Evolutionary conservation across 352 stramenopile genomes (phyloP).

Genomic region (Pythium vanterpoolii): DNA sequence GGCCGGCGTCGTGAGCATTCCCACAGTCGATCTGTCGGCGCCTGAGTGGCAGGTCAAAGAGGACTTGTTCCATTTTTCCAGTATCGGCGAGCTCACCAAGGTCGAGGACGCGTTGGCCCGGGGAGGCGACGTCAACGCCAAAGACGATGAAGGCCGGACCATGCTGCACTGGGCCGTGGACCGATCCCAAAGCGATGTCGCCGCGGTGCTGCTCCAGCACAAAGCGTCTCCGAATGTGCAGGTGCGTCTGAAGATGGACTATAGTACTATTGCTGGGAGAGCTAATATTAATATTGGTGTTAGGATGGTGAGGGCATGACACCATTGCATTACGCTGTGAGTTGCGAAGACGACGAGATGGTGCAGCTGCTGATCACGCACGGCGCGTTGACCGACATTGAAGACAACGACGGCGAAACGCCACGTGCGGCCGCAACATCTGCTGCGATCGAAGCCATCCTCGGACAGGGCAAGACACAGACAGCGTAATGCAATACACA

Average conservation of each 20-base stretch:
- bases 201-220: slow-evolving; percentile 48
- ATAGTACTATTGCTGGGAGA: not conserved
- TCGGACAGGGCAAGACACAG: slow-evolving; percentile 22
- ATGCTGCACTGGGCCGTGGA: slow-evolving; percentile 85
- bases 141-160: slow-evolving; percentile 71
- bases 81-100: slow-evolving; percentile 54
- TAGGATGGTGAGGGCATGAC: slow-evolving; percentile 81
- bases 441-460: slow-evolving; percentile 40
- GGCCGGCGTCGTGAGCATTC: slow-evolving; percentile 53
- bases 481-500: no score
- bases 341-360: slow-evolving; percentile 68
- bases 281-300: not conserved
- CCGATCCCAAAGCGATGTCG: slow-evolving; percentile 46
- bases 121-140: slow-evolving; percentile 41
- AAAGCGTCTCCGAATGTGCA: slow-evolving; percentile 59
- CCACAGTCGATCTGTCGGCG: slow-evolving; percentile 73
- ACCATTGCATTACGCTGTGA: slow-evolving; percentile 71
- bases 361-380: slow-evolving; percentile 57
- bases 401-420: slow-evolving; percentile 70
- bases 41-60: slow-evolving; percentile 74
- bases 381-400: slow-evolving; percentile 53
- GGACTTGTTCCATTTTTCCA: slow-evolving; percentile 71
- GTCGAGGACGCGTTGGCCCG: slow-evolving; percentile 39
- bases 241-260: slow-evolving; percentile 23
- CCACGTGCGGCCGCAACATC: slow-evolving; percentile 42